These are phyloP conservation scores for Candida buenavistaensis DNA, from an alignment of 1,139 yeast genomes.

Conservation along the genomic window DNA sequence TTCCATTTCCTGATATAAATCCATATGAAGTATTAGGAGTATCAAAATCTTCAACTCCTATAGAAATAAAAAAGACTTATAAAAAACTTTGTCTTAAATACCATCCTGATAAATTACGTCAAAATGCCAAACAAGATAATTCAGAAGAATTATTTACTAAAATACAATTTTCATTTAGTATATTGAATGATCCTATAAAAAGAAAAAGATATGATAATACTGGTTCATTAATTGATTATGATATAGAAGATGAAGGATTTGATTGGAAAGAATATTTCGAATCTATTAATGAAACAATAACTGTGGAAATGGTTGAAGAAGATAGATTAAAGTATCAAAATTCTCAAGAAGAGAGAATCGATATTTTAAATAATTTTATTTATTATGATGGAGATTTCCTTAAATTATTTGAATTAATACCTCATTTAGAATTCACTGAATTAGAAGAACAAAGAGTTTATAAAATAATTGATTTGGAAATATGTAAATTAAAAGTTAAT, in stretches of 20 bases:
- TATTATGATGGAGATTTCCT: conserved; percentile 70
- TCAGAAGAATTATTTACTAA: conserved; percentile 53
- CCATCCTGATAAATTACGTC: conserved; percentile 77
- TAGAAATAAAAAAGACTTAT: conserved; percentile 69
- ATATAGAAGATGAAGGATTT: conserved; percentile 38
- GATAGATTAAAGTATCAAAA: conserved; percentile 66
- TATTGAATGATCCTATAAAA: conserved; percentile 59
- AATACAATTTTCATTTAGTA: conserved; percentile 74
- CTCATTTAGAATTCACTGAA: conserved; percentile 70
- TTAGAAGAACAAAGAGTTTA: conserved; percentile 63
- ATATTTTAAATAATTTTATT: conserved; percentile 58
- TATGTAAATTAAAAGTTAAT: conserved; percentile 38
- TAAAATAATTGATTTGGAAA: conserved; percentile 43
- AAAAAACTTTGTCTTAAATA: conserved; percentile 65
- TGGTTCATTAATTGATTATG: conserved; percentile 57
- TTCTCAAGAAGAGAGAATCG: conserved; percentile 66
- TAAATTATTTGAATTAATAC: conserved; percentile 67
- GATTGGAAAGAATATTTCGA: conserved; percentile 70
- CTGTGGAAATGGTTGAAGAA: conserved; percentile 71
- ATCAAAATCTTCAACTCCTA: conserved; percentile 38
- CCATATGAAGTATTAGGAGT: conserved; percentile 66
- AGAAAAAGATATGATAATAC: conserved; percentile 65
- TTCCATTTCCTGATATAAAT: conserved; percentile 57
- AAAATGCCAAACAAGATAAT: conserved; percentile 28
- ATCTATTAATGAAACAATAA: conserved; percentile 58